Conservation (phyloP, 306 rosid species). For the Dryas drummondii region DNA sequence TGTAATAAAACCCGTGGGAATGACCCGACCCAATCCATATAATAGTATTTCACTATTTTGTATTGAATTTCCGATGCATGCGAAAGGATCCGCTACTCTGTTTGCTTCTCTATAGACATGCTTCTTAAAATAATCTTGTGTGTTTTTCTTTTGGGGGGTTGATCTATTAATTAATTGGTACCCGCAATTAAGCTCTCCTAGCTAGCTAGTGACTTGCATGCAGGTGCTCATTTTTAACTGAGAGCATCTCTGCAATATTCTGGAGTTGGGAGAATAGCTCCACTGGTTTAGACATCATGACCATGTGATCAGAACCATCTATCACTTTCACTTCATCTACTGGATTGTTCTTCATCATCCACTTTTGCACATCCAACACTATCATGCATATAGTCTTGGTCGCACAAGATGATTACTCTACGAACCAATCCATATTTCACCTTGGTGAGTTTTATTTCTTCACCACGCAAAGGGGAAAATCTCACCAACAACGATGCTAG, state of each 20-base stretch:
- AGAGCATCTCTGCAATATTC: conserved; percentile 26
- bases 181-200: too few species aligned
- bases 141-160: too few species aligned
- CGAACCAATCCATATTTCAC: conserved; percentile 40
- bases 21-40: too few species aligned
- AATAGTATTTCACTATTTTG: too few species aligned
- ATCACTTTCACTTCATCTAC: conserved; percentile 34
- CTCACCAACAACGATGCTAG: conserved; percentile 39
- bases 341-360: conserved; percentile 39
- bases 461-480: neutral
- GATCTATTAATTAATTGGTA: too few species aligned
- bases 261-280: conserved; percentile 32
- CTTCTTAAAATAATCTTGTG: too few species aligned
- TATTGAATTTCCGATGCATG: too few species aligned
- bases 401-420: conserved; percentile 36
- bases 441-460: conserved; percentile 24
- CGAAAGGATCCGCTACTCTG: too few species aligned
- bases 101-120: too few species aligned
- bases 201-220: too few species aligned
- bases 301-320: conserved; percentile 48
- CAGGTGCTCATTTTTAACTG: neutral
- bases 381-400: conserved; percentile 27
- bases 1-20: too few species aligned
- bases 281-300: conserved; percentile 41
- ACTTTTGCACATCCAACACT: conserved; percentile 23